Conservation (phyloP, 441 rosid genomes). For the Kokia cookei region DNA sequence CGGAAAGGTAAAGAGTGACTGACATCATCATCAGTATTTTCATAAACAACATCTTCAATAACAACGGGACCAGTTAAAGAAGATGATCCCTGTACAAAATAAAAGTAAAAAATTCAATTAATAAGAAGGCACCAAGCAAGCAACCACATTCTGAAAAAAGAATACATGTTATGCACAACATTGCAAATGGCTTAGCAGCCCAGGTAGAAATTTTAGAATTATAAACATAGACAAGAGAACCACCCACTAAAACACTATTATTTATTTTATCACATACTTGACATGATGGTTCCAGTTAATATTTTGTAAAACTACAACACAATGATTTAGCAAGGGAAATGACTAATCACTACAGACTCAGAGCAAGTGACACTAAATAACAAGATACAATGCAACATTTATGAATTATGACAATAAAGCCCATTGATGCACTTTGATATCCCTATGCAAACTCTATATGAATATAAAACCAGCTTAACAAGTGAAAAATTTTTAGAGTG, state of each 20-base stretch:
- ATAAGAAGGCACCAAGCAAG: slow-evolving; percentile 1
- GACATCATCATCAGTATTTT: slow-evolving; percentile 40
- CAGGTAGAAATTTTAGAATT: neutral
- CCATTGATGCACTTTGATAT: neutral
- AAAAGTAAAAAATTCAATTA: neutral
- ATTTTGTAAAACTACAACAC: neutral
- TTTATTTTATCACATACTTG: neutral
- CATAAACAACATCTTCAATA: slow-evolving; percentile 84
- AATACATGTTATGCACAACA: neutral
- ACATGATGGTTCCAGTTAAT: neutral
- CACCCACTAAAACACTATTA: neutral
- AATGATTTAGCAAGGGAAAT: neutral
- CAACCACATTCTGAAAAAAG: neutral
- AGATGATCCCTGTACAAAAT: slow-evolving; percentile 54
- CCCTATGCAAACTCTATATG: neutral
- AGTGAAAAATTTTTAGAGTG: neutral
- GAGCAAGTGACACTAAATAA: neutral
- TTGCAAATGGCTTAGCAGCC: neutral
- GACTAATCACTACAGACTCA: neutral
- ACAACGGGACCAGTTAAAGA: slow-evolving; percentile 60
- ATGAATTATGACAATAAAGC: neutral
- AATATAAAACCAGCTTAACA: neutral
- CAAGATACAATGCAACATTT: neutral
- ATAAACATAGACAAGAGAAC: neutral
- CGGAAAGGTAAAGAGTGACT: slow-evolving; percentile 51